Base-by-base conservation (phyloP, 352 stramenopile genomes). In the Phytophthora cactorum region DNA sequence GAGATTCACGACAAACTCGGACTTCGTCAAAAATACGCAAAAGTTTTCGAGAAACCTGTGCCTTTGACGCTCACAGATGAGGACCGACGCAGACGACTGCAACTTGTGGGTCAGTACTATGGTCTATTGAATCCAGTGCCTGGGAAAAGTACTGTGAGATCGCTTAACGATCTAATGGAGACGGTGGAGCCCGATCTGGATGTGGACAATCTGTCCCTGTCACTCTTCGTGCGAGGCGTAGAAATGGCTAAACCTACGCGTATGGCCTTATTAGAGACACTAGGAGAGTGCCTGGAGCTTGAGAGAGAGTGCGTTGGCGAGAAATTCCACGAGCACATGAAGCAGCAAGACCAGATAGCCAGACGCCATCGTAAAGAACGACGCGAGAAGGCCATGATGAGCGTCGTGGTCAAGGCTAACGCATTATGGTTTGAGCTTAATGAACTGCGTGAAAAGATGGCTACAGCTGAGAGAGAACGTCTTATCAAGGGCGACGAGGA, bases 261-360 rank as follows among this genome's bases (percentile, higher is more conserved):
- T 15, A 69, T 84, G 14, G 73, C 81, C 22, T 32, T 92, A 14
- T 59, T 92, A 38, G 74, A 88, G 14, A 84, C 80, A 15, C 67
- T 94, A 11, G 80, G 77, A 0, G 68, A 86, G 32, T 90, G 77
- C 32, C 38, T 94, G 0, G 61, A 74, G 46, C 80, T 94, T 0
- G 86, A 94, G 53, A 17, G 91, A 15, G 86, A 94, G 34, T 93
- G 84, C 27, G 56, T 93, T 32, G 86, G 83, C 2, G 58, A 56
- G 0, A 78, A 75, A 44, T 94, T 93, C 22, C 83, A 92, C 54
- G 52, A 73, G 0, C 72, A 91, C 51, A 79, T 94, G 77, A 92
- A 91, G 45, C 71, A 84, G 2, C 79, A 91, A 55, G 86, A 94
- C 52, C 79, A 81, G 31, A 54, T 84, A 7, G 75, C 78, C 11